phyloP scores from a whole-genome alignment of 352 stramenopile genomes.

The Poterioochromonas sp. region DNA sequence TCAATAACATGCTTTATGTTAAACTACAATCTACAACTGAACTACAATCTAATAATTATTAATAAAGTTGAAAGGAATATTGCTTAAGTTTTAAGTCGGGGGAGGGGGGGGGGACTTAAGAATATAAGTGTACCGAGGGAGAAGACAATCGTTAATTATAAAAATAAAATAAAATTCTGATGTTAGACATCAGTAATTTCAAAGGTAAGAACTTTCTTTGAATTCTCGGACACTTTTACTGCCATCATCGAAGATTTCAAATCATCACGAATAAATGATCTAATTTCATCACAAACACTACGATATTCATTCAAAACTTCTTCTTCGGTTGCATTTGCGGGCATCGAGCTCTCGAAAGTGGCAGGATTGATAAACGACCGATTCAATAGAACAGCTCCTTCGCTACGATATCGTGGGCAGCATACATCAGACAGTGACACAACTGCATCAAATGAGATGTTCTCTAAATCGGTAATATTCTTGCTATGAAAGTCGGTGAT shows the following conservation, averaged over 20 bases:
- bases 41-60: too few relatives aligned
- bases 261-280: background rate
- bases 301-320: background rate
- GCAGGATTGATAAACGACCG: background rate
- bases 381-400: background rate
- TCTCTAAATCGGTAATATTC: background rate
- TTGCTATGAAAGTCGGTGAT: background rate
- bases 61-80: too few relatives aligned
- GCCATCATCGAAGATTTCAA: background rate
- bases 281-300: background rate
- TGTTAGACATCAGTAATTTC: background rate
- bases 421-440: background rate
- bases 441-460: background rate
- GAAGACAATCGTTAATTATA: too few relatives aligned
- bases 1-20: too few relatives aligned
- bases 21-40: too few relatives aligned
- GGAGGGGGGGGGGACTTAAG: too few relatives aligned
- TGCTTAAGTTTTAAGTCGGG: too few relatives aligned
- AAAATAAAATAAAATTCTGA: background rate
- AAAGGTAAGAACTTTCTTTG: background rate
- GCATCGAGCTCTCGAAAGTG: background rate
- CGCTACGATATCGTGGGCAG: background rate
- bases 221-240: background rate
- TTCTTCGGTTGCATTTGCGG: background rate
- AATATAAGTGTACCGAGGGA: too few relatives aligned